Evolutionary conservation across 2,329 filamentous ascomycete genomes (phyloP).

Genomic region (Aspergillus piperis): DNA sequence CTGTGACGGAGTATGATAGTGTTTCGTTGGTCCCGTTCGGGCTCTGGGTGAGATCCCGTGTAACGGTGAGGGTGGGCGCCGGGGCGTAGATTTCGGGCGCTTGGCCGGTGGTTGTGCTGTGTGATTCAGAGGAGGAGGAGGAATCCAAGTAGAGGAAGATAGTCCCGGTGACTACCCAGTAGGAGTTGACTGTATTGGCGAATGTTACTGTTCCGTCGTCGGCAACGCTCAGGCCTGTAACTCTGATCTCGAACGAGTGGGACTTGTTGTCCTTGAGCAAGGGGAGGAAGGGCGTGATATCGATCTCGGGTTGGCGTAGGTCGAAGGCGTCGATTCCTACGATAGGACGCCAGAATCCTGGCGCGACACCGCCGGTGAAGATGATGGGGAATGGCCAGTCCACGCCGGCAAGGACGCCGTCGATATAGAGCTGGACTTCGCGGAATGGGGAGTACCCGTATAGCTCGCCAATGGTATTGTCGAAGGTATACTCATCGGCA

Average conservation of each 20-base stretch:
- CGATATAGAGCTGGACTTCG: slow-evolving; percentile 75
- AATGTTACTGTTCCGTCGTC: slow-evolving; percentile 51
- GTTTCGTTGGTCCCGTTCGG: slow-evolving; percentile 60
- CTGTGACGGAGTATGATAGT: slow-evolving; percentile 60
- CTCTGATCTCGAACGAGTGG: slow-evolving; percentile 68
- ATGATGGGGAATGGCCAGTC: slow-evolving; percentile 81
- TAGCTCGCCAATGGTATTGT: slow-evolving; percentile 56
- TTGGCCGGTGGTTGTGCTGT: slow-evolving; percentile 6
- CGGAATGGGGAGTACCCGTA: slow-evolving; percentile 73
- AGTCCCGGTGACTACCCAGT: slow-evolving; percentile 78
- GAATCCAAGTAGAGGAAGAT: slow-evolving; percentile 74
- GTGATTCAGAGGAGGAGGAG: slow-evolving; percentile 14
- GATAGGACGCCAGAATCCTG: slow-evolving; percentile 74
- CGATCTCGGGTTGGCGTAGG: slow-evolving; percentile 76
- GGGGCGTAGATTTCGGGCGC: slow-evolving; percentile 38
- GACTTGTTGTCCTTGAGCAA: slow-evolving; percentile 64
- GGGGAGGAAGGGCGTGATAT: slow-evolving; percentile 75
- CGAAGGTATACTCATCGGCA: slow-evolving; percentile 62
- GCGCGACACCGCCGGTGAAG: slow-evolving; percentile 78
- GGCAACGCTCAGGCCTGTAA: slow-evolving; percentile 65
- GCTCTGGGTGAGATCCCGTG: slow-evolving; percentile 28
- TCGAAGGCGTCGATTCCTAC: slow-evolving; percentile 80
- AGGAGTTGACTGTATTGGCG: slow-evolving; percentile 60
- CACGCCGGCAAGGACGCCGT: slow-evolving; percentile 71
- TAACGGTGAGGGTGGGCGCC: slow-evolving; percentile 53